phyloP scores from a whole-genome alignment of 345 rosid species.

The Pugionium cornutum region DNA sequence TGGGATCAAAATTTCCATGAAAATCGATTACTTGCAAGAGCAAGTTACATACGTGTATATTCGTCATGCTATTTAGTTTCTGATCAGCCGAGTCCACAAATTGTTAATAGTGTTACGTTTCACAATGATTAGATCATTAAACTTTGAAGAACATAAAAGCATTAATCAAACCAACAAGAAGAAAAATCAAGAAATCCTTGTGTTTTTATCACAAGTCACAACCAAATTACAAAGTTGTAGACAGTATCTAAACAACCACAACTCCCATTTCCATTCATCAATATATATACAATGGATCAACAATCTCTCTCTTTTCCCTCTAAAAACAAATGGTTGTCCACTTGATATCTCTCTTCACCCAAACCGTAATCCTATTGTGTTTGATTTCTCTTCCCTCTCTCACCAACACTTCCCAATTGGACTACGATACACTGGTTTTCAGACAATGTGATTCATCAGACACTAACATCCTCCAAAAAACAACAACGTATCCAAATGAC shows the following conservation, averaged over 20 bases:
- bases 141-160: too few species aligned
- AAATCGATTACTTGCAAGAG: background rate
- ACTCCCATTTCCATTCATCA: background rate
- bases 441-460: conserved; percentile 46
- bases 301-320: background rate
- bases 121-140: too few species aligned
- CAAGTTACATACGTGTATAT: background rate
- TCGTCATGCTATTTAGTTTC: too few species aligned
- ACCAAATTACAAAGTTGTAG: conserved; percentile 12
- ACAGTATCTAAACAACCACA: conserved; percentile 37
- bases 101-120: too few species aligned
- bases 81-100: too few species aligned
- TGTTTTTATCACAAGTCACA: conserved; percentile 20
- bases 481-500: conserved; percentile 7
- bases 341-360: conserved; percentile 29
- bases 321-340: conserved; percentile 23
- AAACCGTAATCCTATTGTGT: conserved; percentile 23
- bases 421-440: conserved; percentile 55
- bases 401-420: conserved; percentile 31
- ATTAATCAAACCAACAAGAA: background rate
- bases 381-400: conserved; percentile 27
- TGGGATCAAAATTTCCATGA: background rate
- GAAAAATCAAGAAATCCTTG: background rate
- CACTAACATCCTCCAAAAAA: conserved; percentile 19
- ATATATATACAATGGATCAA: conserved; percentile 4